Conservation (phyloP, 2,329 filamentous ascomycete genomes). For the Aspergillus uvarum region DNA sequence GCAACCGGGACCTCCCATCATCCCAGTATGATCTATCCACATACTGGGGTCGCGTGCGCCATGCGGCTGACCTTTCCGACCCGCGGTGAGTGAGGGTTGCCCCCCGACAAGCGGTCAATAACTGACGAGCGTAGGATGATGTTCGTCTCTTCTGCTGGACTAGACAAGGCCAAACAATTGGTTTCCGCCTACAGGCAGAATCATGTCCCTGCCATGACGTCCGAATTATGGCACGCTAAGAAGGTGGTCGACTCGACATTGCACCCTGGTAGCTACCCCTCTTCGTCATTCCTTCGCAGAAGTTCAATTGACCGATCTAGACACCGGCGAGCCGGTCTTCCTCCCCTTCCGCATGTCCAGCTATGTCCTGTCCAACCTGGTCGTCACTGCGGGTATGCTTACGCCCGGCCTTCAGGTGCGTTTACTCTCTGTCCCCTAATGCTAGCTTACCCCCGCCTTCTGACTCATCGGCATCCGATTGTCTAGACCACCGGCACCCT, state of each 20-base stretch:
- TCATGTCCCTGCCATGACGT: constrained; percentile 74
- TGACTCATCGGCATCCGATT: neutral
- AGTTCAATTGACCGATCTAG: constrained; percentile 47
- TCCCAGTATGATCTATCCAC: constrained; percentile 91
- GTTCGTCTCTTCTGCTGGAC: constrained; percentile 71
- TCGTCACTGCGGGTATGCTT: constrained; percentile 96
- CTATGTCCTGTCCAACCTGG: constrained; percentile 88
- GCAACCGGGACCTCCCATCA: constrained; percentile 76
- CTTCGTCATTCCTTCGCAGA: neutral
- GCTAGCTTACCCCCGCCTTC: neutral
- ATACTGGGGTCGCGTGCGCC: constrained; percentile 91
- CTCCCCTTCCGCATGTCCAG: constrained; percentile 97
- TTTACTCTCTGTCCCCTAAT: neutral
- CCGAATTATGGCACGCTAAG: constrained; percentile 91
- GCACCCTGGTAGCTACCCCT: constrained; percentile 74
- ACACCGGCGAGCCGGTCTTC: constrained; percentile 88
- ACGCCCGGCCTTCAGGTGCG: constrained; percentile 76
- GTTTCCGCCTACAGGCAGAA: constrained; percentile 85
- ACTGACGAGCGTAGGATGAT: constrained; percentile 65
- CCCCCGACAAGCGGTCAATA: neutral
- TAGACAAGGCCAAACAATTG: constrained; percentile 82
- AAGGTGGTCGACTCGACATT: constrained; percentile 96
- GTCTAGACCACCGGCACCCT: constrained; percentile 74
- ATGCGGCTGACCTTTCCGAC: constrained; percentile 86
- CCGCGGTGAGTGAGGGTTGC: constrained; percentile 70